A percentile compares a stretch with the other conserved stretches of the same genome.
phyloP scores from a whole-genome alignment of 495 filamentous ascomycete genomes.

The Penicillium dipodomyicola region DNA sequence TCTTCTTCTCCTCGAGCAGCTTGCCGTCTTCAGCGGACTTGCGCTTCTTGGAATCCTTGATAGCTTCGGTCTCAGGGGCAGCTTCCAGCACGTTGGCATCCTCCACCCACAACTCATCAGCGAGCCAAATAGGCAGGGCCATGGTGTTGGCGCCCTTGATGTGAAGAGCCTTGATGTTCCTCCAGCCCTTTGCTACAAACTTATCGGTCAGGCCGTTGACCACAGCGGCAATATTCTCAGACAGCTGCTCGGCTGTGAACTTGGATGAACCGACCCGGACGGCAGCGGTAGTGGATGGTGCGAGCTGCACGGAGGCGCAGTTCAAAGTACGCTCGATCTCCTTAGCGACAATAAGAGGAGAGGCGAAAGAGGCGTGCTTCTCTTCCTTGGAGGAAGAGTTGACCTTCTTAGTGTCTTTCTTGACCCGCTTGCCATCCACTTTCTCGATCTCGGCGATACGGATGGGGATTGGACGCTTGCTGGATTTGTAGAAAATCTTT shows the following conservation, averaged over 20 bases:
- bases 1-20: conserved; percentile 59
- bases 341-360: conserved; percentile 57
- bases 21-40: conserved; percentile 54
- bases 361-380: conserved; percentile 41
- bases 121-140: conserved; percentile 88
- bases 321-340: conserved; percentile 71
- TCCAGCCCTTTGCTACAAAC: conserved; percentile 80
- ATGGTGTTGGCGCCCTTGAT: conserved; percentile 84
- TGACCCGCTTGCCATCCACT: conserved; percentile 64
- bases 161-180: conserved; percentile 76
- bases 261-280: conserved; percentile 69
- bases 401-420: conserved; percentile 43
- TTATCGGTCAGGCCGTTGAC: conserved; percentile 66
- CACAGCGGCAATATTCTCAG: conserved; percentile 75
- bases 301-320: conserved; percentile 70
- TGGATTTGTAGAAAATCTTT: conserved; percentile 81
- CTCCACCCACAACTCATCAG: conserved; percentile 84
- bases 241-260: conserved; percentile 70
- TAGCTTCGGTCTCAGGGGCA: conserved; percentile 45
- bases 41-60: conserved; percentile 66
- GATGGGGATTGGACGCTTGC: conserved; percentile 88
- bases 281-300: conserved; percentile 60
- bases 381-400: conserved; percentile 31
- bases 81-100: conserved; percentile 72
- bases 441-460: conserved; percentile 61